Evolutionary conservation across 169 alveolate genomes (phyloP).

Genomic region (Cryptosporidium canis): DNA sequence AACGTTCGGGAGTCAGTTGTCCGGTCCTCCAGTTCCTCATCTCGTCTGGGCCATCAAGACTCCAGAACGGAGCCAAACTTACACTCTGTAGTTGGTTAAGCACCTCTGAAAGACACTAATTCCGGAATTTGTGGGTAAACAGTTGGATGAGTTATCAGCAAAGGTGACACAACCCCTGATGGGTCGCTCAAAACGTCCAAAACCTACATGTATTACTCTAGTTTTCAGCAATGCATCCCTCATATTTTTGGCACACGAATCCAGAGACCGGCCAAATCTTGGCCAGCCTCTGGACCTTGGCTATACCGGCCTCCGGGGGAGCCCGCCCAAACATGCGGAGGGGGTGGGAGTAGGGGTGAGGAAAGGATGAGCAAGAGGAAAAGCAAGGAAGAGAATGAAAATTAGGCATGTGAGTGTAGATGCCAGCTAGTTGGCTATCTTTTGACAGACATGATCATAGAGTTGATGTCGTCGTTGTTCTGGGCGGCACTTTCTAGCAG

Average conservation of each 20-base stretch:
- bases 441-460: conserved; percentile 43
- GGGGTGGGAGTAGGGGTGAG: background rate
- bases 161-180: no score
- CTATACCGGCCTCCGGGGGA: no score
- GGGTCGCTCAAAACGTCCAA: no score
- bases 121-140: background rate
- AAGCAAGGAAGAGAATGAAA: background rate
- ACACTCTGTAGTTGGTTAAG: conserved; percentile 49
- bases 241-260: conserved; percentile 18
- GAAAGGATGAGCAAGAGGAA: background rate
- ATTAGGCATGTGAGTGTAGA: no score
- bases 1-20: background rate
- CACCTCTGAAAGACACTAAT: conserved; percentile 37
- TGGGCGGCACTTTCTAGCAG: conserved; percentile 74
- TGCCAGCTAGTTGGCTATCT: background rate
- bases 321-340: conserved; percentile 16
- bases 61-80: background rate
- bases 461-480: conserved; percentile 41
- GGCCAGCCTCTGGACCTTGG: no score
- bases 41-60: background rate
- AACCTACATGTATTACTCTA: conserved; percentile 51
- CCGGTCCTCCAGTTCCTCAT: background rate
- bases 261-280: no score
- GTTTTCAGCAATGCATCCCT: conserved; percentile 52
- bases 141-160: no score